These are phyloP conservation scores for Cyclostephanos invisitatus DNA, from an alignment of 108 stramenopile genomes.

Conservation along the genomic window DNA sequence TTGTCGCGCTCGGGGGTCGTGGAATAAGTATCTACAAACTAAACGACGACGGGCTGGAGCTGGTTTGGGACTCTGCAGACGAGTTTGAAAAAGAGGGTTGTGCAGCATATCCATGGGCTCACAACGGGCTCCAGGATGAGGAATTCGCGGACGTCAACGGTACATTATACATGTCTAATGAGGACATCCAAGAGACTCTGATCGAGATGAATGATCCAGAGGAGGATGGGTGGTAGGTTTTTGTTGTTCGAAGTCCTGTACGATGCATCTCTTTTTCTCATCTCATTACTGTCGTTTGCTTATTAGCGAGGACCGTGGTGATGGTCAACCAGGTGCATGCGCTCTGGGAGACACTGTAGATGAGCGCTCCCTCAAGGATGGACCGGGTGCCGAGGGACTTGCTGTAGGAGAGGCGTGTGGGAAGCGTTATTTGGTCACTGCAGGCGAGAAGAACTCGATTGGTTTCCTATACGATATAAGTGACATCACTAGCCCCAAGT, in stretches of 20 bases:
- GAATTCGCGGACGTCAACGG: slow-evolving; percentile 43
- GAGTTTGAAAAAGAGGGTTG: slow-evolving; percentile 50
- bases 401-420: slow-evolving; percentile 42
- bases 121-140: slow-evolving; percentile 59
- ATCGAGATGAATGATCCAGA: slow-evolving; percentile 52
- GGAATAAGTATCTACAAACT: slow-evolving; percentile 46
- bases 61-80: slow-evolving; percentile 36
- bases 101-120: slow-evolving; percentile 51
- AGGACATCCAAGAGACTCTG: slow-evolving; percentile 39
- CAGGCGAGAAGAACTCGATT: slow-evolving; percentile 46
- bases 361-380: slow-evolving; percentile 43
- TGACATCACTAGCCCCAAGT: slow-evolving; percentile 32
- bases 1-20: slow-evolving; percentile 55
- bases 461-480: slow-evolving; percentile 45
- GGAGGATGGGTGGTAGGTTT: slow-evolving; percentile 39
- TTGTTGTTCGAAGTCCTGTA: neutral
- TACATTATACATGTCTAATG: slow-evolving; percentile 24
- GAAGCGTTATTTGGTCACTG: slow-evolving; percentile 35
- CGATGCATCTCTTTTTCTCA: neutral
- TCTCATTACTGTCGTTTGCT: neutral
- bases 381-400: slow-evolving; percentile 35
- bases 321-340: slow-evolving; percentile 44
- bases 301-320: slow-evolving; percentile 43
- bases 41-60: slow-evolving; percentile 24
- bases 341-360: slow-evolving; percentile 43